Percentiles rank a stretch among this genome's conserved stretches.
Evolutionary conservation across 495 filamentous ascomycete species (phyloP).

Genomic region (Antarctomyces pellizariae): DNA sequence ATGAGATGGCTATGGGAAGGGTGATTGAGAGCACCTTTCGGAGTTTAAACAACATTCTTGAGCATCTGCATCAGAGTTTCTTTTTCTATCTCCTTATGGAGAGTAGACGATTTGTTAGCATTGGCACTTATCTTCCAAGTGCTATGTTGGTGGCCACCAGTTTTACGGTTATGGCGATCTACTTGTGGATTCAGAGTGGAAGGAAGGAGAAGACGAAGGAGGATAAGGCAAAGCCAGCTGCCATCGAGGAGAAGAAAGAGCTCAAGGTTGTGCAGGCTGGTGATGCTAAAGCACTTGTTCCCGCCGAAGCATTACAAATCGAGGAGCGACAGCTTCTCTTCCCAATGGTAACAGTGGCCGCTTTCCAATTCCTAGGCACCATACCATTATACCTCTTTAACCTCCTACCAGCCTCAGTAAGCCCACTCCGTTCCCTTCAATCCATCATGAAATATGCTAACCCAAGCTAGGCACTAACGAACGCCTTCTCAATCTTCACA

Average conservation of each 20-base stretch:
- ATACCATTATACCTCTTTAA: conserved; percentile 79
- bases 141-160: conserved; percentile 88
- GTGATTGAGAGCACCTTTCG: conserved; percentile 75
- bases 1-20: conserved; percentile 85
- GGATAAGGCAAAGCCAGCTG: conserved; percentile 9
- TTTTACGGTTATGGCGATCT: conserved; percentile 88
- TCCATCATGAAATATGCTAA: conserved; percentile 8
- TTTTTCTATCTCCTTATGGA: conserved; percentile 96
- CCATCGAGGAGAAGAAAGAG: conserved; percentile 7
- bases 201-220: conserved; percentile 11
- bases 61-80: conserved; percentile 96
- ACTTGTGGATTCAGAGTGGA: conserved; percentile 75
- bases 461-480: conserved; percentile 25
- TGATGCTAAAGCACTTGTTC: conserved; percentile 8
- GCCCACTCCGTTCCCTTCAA: conserved; percentile 9
- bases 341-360: conserved; percentile 47
- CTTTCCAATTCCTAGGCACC: conserved; percentile 53
- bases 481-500: conserved; percentile 32
- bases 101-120: conserved; percentile 79
- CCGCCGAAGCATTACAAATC: conserved; percentile 12
- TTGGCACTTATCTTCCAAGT: conserved; percentile 89
- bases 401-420: conserved; percentile 39
- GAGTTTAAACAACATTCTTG: conserved; percentile 84
- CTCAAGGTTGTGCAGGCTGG: conserved; percentile 5
- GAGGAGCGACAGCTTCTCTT: conserved; percentile 56